phyloP scores from a whole-genome alignment of 306 rosid genomes.

The Malus sylvestris region DNA sequence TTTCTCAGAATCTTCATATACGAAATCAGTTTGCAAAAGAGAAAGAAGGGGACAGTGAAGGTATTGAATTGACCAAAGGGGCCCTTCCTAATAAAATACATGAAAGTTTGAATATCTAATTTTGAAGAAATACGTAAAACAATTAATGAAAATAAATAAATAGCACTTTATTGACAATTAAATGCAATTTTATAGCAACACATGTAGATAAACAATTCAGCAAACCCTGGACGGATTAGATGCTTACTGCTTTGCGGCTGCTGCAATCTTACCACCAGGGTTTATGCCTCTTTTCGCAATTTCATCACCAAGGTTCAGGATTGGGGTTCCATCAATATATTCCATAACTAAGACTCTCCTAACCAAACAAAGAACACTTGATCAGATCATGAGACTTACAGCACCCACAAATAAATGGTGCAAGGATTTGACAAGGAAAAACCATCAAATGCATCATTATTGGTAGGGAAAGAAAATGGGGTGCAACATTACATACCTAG shows the following conservation, averaged over 20 bases:
- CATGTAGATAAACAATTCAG: background rate
- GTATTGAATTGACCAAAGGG: background rate
- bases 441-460: background rate
- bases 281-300: slow-evolving; percentile 83
- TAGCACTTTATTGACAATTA: background rate
- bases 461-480: background rate
- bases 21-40: background rate
- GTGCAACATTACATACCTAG: slow-evolving; percentile 48
- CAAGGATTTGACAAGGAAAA: background rate
- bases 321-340: slow-evolving; percentile 79
- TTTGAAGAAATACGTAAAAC: no score
- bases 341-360: slow-evolving; percentile 93
- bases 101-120: no score
- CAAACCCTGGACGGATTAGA: slow-evolving; percentile 17
- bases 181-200: background rate
- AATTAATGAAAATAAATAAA: no score
- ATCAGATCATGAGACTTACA: background rate
- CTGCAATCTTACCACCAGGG: slow-evolving; percentile 69
- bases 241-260: slow-evolving; percentile 81
- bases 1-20: background rate
- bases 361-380: slow-evolving; percentile 23
- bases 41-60: background rate
- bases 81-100: background rate
- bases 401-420: slow-evolving; percentile 8
- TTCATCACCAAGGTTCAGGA: slow-evolving; percentile 87